Conservation (phyloP, 129 eudicot genomes). For the Lonicera japonica region DNA sequence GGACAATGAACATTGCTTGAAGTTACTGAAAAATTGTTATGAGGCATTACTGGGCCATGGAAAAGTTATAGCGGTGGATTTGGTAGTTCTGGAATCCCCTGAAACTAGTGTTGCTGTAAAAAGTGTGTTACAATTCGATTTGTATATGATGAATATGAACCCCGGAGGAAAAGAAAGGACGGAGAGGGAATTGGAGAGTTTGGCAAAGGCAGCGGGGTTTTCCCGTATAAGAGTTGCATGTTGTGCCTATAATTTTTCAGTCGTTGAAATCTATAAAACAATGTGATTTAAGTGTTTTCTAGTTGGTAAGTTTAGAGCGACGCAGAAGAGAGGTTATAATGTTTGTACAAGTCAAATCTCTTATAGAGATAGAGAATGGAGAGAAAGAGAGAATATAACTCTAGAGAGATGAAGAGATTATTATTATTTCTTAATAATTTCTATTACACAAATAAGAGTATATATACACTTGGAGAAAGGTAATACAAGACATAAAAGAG, state of each 20-base stretch:
- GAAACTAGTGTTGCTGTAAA: neutral
- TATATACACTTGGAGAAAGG: too few relatives aligned
- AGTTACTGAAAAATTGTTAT: constrained; percentile 18
- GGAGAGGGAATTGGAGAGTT: constrained; percentile 5
- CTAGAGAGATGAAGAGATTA: too few relatives aligned
- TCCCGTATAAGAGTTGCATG: neutral
- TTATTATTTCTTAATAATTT: too few relatives aligned
- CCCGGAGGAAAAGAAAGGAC: constrained; percentile 21
- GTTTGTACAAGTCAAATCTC: too few relatives aligned
- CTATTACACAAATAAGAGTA: too few relatives aligned
- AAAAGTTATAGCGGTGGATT: constrained; percentile 15
- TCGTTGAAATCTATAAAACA: constrained; percentile 5
- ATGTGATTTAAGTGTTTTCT: neutral
- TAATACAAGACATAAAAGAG: too few relatives aligned
- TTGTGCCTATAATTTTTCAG: constrained; percentile 3
- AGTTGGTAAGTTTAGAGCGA: neutral
- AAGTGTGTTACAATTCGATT: neutral
- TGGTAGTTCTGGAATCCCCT: constrained; percentile 1
- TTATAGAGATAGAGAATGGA: too few relatives aligned
- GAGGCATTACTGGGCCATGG: constrained; percentile 10
- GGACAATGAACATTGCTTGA: constrained; percentile 13
- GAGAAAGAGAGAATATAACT: too few relatives aligned
- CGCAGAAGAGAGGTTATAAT: neutral
- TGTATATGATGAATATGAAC: constrained; percentile 5
- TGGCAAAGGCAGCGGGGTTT: constrained; percentile 18